Percentiles rank a stretch among this genome's conserved stretches.
phyloP scores from a whole-genome alignment of 805 yeast species.

The Spathaspora sp. region DNA sequence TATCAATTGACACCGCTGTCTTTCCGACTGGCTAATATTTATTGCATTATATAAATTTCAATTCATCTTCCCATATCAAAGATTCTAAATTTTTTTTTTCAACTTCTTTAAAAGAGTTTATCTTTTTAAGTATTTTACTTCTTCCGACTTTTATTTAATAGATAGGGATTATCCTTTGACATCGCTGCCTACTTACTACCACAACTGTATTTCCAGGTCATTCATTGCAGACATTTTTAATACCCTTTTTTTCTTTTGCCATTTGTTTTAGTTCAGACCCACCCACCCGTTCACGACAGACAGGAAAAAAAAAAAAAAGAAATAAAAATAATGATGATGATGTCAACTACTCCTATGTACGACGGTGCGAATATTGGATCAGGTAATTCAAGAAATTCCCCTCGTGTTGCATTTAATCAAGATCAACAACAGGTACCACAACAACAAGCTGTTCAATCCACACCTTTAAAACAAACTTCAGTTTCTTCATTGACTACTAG shows the following conservation, averaged over 20 bases:
- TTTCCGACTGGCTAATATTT: background rate
- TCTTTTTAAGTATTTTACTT: background rate
- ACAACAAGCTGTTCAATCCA: background rate
- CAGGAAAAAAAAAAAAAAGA: background rate
- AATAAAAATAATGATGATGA: background rate
- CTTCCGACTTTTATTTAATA: background rate
- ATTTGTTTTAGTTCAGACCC: background rate
- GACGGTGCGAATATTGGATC: background rate
- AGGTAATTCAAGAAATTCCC: background rate
- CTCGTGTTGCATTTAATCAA: background rate
- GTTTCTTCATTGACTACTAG: constrained; percentile 3
- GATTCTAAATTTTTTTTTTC: background rate
- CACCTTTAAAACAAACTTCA: constrained; percentile 3
- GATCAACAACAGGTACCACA: constrained; percentile 1
- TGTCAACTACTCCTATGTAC: background rate
- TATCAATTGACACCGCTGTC: background rate
- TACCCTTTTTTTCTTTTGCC: background rate
- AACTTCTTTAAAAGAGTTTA: background rate
- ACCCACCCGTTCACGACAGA: too few species aligned
- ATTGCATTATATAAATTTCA: background rate
- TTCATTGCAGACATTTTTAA: background rate
- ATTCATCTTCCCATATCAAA: background rate
- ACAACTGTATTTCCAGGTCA: background rate
- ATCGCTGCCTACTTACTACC: background rate
- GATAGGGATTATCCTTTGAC: background rate